Base-by-base conservation (phyloP, 176 grass and related monocot genomes). In the Metroxylon sagu region DNA sequence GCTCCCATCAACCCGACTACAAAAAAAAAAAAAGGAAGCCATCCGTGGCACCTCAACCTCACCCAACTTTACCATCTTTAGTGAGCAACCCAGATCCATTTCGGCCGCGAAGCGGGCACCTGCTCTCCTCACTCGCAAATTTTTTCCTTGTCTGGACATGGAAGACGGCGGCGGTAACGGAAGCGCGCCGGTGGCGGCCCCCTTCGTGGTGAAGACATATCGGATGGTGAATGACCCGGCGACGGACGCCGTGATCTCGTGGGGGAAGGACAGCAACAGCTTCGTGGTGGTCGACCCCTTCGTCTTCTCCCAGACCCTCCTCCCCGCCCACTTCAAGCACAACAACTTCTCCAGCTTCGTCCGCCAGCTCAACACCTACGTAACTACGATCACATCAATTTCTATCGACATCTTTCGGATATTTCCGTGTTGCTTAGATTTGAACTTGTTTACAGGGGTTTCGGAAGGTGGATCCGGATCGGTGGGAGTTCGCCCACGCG, bases 291-390 rank as follows among this genome's bases (percentile, higher is more conserved):
- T 54, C 16, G 92, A 88, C 56, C 78, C 84, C 2, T 88, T 91
- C 74, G 84, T 49, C 25, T 97, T 97, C 81, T 85, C 81, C 49
- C 84, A 78, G 72, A 67, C 72, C 26, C 75, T 97, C 16, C 83
- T 97, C 12, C 87, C 92, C 5, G 51, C 83, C 0, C 81, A 97
- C 76, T 97, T 97, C 72, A 97, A 97, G 83, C 87, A 90, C 76
- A 71, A 65, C 56, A 97, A 97, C 72, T 97, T 97, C 84, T 90
- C 83, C 54, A 90, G 83, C 87, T 97, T 97, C 75, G 81, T 97
- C 8, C 61, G 92, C 0, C 87, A 97, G 77, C 92, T 97, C 75
- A 97, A 97, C 67, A 89, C 90, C 48, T 95, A 95, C 23, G 90
- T 95, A 29, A 25, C 74, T 68, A 16, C 57, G 1, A 0, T 27